Evolutionary conservation across 306 rosid species (phyloP), one percentile per base, ranked within the genome.

Genomic region (Betula pendula): DNA sequence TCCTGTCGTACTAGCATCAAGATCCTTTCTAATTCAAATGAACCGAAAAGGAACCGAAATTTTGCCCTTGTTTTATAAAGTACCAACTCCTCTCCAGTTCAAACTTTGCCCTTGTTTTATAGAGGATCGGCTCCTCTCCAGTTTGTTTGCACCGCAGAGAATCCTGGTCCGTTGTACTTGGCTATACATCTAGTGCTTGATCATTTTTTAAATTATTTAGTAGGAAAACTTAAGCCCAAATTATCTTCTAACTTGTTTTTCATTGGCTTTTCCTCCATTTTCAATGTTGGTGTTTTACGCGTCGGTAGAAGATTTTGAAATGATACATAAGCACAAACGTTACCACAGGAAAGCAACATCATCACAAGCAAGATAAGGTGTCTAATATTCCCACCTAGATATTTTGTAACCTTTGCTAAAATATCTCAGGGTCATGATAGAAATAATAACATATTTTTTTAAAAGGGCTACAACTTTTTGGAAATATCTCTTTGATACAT

Each of bases 341-440:
- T 38, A 38, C 42, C 7, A 38, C 7, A 38, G 42, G 42, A 60
- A 60, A 60, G 11, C 40, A 60, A 27, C 38, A 38, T 65, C 70
- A 65, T 38, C 27, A 65, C 0, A 65, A 38, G 70, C 47, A 38
- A 65, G 16, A 65, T 2, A 14, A 63, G 45, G 45, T 17, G 22
- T 51, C 14, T 29, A 24, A 27, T 17, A 66, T 62, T 73, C 20
- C 20, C 51, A 22, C 59, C 70, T 8, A 77, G 79, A 73, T 77
- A 68, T 80, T 80, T 72, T 43, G 68, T 47, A 55, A 45, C 14
- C 70, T 27, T 25, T 29, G 16, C 15, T 3, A 59, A 71, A 76
- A 70, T 59, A 70, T 75, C 84, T 25, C 71, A 38, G 49, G 73
- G 69, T 66, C 59, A 14, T 49, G 22, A 33, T 8, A 1, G 58